Conservation (phyloP, 2,329 filamentous ascomycete species). For the Colletotrichum graminicola region DNA sequence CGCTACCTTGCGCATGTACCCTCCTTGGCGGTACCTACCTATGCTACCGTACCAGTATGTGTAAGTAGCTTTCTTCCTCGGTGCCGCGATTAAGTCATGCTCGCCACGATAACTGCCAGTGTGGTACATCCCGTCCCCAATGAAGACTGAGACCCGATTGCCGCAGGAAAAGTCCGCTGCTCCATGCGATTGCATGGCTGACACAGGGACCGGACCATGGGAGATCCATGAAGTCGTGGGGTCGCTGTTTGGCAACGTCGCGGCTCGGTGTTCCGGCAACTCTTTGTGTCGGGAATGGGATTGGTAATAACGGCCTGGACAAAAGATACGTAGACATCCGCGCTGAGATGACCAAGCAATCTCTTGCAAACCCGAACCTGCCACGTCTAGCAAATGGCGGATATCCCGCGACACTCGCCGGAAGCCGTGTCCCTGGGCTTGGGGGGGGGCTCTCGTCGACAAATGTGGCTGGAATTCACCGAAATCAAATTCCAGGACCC, state of each 20-base stretch:
- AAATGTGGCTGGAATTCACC: slow-evolving; percentile 36
- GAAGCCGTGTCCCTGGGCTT: background rate
- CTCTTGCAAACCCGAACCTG: slow-evolving; percentile 1
- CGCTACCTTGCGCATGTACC: slow-evolving; percentile 43
- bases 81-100: slow-evolving; percentile 38
- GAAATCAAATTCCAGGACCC: slow-evolving; percentile 23
- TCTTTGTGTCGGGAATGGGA: slow-evolving; percentile 28
- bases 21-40: slow-evolving; percentile 24
- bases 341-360: background rate
- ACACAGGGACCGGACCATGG: slow-evolving; percentile 32
- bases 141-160: slow-evolving; percentile 16
- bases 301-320: slow-evolving; percentile 18
- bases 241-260: slow-evolving; percentile 19
- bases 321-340: background rate
- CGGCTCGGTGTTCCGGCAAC: slow-evolving; percentile 39
- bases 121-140: slow-evolving; percentile 32
- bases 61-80: slow-evolving; percentile 7
- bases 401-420: background rate
- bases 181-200: slow-evolving; percentile 33
- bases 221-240: slow-evolving; percentile 41
- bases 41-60: background rate
- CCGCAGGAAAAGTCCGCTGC: slow-evolving; percentile 34
- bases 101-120: slow-evolving; percentile 40
- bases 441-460: slow-evolving; percentile 9
- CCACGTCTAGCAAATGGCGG: background rate